Percentiles rank a stretch among this genome's conserved stretches.
Evolutionary conservation across 2,329 filamentous ascomycete genomes (phyloP).

Genomic region (Fusarium tupiense): DNA sequence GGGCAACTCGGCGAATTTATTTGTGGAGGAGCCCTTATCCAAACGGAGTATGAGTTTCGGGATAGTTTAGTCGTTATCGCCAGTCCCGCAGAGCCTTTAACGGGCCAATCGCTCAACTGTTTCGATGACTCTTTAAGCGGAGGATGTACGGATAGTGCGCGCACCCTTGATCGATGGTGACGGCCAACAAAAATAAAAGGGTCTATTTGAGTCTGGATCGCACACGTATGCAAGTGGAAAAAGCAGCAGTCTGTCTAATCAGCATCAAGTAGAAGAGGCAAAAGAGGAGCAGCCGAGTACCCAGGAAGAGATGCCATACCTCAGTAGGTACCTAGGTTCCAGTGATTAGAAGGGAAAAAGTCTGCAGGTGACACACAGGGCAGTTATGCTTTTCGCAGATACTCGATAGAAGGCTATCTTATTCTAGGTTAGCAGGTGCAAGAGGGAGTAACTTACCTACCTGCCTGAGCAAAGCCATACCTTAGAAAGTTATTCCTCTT

Average conservation of each 20-base stretch:
- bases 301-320: constrained; percentile 4
- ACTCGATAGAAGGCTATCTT: constrained; percentile 16
- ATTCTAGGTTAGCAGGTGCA: constrained; percentile 29
- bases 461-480: background rate
- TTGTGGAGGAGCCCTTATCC: constrained; percentile 31
- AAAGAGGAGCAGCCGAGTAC: constrained; percentile 20
- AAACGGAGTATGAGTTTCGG: background rate
- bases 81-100: constrained; percentile 20
- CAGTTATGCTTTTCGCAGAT: constrained; percentile 14
- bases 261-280: constrained; percentile 9
- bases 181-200: constrained; percentile 3
- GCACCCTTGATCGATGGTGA: constrained; percentile 12
- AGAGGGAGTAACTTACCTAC: background rate
- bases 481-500: background rate
- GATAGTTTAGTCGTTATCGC: constrained; percentile 1
- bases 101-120: constrained; percentile 30
- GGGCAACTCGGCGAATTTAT: background rate
- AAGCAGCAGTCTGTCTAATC: constrained; percentile 3
- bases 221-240: constrained; percentile 24
- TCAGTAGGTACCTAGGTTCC: background rate
- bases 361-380: constrained; percentile 20
- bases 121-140: constrained; percentile 4
- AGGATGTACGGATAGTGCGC: background rate
- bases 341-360: background rate
- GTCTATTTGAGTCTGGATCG: constrained; percentile 37